These are phyloP conservation scores for Naematelia encephala DNA, from an alignment of 768 basidiomycete species.

Conservation along the genomic window DNA sequence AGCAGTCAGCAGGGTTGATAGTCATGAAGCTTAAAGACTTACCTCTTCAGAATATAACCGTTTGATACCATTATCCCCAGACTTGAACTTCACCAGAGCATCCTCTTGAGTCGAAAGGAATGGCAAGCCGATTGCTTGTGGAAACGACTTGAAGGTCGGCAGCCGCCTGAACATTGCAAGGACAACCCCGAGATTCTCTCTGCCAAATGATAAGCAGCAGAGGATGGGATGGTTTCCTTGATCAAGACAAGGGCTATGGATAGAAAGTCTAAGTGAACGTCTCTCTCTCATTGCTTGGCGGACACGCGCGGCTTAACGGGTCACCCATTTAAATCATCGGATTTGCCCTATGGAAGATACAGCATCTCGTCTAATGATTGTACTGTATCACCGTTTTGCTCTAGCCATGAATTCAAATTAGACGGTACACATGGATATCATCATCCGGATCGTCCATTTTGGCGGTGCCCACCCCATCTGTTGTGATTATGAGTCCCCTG, in stretches of 20 bases:
- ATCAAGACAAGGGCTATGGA: too few relatives aligned
- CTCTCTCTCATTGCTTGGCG: too few relatives aligned
- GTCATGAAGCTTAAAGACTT: constrained; percentile 47
- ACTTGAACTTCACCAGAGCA: constrained; percentile 83
- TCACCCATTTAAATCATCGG: background rate
- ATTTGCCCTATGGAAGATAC: background rate
- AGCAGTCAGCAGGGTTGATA: background rate
- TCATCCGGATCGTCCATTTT: too few relatives aligned
- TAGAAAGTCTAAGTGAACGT: too few relatives aligned
- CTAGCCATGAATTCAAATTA: too few relatives aligned
- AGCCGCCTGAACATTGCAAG: constrained; percentile 45
- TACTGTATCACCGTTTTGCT: too few relatives aligned
- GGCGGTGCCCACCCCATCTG: too few relatives aligned
- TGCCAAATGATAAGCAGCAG: too few relatives aligned
- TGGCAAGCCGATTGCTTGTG: constrained; percentile 46
- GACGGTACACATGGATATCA: too few relatives aligned
- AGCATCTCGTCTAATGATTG: background rate
- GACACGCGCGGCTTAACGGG: background rate
- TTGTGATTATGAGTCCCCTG: too few relatives aligned
- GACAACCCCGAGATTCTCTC: too few relatives aligned
- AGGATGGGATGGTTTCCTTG: too few relatives aligned
- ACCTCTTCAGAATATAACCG: constrained; percentile 72
- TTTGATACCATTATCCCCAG: constrained; percentile 72
- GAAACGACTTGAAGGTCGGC: constrained; percentile 45
- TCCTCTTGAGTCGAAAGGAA: constrained; percentile 59